These are phyloP conservation scores for Pezicula rhizophila DNA, from an alignment of 2,329 filamentous ascomycete species.

Conservation along the genomic window DNA sequence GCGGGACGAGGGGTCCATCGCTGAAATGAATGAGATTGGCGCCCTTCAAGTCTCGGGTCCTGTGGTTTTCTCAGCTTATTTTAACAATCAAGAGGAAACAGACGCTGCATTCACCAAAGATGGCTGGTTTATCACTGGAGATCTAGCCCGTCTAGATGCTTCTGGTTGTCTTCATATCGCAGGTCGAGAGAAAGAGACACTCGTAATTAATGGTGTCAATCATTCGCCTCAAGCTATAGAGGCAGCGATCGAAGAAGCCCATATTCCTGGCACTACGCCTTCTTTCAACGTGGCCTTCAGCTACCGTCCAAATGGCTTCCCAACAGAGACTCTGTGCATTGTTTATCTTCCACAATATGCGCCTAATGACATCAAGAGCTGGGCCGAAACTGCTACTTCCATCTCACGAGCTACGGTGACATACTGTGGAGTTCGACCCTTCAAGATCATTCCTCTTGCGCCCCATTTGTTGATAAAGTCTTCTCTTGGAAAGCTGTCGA, in stretches of 20 bases:
- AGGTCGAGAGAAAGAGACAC: slow-evolving; percentile 35
- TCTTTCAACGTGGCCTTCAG: slow-evolving; percentile 35
- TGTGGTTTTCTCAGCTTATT: slow-evolving; percentile 52
- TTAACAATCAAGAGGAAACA: slow-evolving; percentile 42
- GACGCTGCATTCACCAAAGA: slow-evolving; percentile 46
- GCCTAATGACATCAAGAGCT: slow-evolving; percentile 16
- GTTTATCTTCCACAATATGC: slow-evolving; percentile 31
- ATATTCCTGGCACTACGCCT: slow-evolving; percentile 18
- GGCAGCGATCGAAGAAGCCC: slow-evolving; percentile 29
- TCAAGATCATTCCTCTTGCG: slow-evolving; percentile 24
- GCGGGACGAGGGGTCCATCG: slow-evolving; percentile 4
- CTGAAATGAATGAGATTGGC: slow-evolving; percentile 27
- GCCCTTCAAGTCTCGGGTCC: slow-evolving; percentile 32
- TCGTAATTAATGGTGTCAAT: slow-evolving; percentile 44
- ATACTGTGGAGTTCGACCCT: slow-evolving; percentile 18
- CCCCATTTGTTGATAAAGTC: slow-evolving; percentile 27
- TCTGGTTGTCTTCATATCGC: slow-evolving; percentile 30
- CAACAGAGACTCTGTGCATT: slow-evolving; percentile 35
- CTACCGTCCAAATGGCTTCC: slow-evolving; percentile 17
- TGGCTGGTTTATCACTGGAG: slow-evolving; percentile 38
- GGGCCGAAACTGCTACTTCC: slow-evolving; percentile 16
- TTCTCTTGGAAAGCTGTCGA: slow-evolving; percentile 35
- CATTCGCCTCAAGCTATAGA: slow-evolving; percentile 33
- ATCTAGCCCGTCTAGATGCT: slow-evolving; percentile 30
- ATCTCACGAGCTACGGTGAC: slow-evolving; percentile 19